Evolutionary conservation across 495 filamentous ascomycete species (phyloP).

Genomic region (Alectoria sarmentosa): DNA sequence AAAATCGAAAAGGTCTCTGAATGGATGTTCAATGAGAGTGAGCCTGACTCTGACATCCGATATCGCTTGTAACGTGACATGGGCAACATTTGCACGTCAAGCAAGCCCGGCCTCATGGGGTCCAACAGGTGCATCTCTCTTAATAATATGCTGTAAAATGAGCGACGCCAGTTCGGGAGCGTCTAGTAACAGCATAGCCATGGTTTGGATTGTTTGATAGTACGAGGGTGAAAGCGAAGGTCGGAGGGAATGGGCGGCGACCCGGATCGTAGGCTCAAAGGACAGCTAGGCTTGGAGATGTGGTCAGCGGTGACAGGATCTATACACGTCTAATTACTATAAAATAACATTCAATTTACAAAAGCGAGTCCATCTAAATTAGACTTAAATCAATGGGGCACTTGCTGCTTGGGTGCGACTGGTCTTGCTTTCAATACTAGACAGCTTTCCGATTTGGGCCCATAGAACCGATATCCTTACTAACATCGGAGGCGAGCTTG

Average conservation of each 20-base stretch:
- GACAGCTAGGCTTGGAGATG: not conserved
- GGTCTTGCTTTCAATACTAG: not conserved
- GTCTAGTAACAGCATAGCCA: not conserved
- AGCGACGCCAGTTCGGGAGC: not conserved
- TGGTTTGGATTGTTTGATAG: not conserved
- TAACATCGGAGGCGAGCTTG: constrained; percentile 26
- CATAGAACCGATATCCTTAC: constrained; percentile 13
- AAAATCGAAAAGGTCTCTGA: not conserved
- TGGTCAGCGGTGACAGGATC: not conserved
- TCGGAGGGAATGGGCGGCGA: not conserved
- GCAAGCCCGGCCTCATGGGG: not conserved
- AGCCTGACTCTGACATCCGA: not conserved
- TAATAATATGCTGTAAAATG: not conserved
- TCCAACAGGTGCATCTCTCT: not conserved
- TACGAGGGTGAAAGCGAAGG: not conserved
- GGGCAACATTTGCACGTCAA: not conserved
- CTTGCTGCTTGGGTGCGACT: not conserved
- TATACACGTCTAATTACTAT: not conserved
- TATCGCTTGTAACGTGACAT: not conserved
- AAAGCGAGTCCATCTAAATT: not conserved
- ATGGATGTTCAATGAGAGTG: not conserved
- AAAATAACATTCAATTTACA: not conserved
- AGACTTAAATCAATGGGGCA: not conserved
- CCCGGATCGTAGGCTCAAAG: not conserved
- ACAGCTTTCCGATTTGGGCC: constrained; percentile 15